phyloP scores from a whole-genome alignment of 768 basidiomycete species.

The Mycena pura region DNA sequence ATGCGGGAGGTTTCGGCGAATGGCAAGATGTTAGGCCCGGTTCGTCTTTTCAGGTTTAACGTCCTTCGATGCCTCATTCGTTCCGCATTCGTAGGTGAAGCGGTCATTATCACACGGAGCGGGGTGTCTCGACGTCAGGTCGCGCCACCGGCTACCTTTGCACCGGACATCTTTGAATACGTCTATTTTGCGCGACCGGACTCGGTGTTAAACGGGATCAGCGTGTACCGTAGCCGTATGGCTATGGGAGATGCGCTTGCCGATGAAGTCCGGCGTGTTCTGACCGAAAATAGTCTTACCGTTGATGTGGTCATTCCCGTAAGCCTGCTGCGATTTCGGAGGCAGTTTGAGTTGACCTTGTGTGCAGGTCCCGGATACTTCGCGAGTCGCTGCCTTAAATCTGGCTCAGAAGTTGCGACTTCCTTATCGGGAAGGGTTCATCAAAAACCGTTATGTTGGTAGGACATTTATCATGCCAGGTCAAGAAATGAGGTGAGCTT shows the following conservation, averaged over 20 bases:
- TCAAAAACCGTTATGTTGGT: conserved; percentile 98
- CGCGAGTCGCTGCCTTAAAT: conserved; percentile 94
- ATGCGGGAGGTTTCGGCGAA: conserved; percentile 87
- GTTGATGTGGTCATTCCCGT: conserved; percentile 98
- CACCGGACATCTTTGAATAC: conserved; percentile 98
- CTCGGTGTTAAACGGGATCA: conserved; percentile 95
- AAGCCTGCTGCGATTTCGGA: conserved; percentile 30
- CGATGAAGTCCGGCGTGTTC: conserved; percentile 78
- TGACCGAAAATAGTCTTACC: conserved; percentile 68
- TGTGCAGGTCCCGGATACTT: conserved; percentile 89
- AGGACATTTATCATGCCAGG: conserved; percentile 99
- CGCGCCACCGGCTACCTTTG: conserved; percentile 73
- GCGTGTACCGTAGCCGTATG: conserved; percentile 97
- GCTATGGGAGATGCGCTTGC: conserved; percentile 98
- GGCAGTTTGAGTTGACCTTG: conserved; percentile 2
- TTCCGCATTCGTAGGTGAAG: conserved; percentile 69
- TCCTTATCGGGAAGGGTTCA: conserved; percentile 97
- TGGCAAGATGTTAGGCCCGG: conserved; percentile 96
- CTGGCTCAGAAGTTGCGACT: conserved; percentile 87
- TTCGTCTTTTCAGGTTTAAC: conserved; percentile 37
- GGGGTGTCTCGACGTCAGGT: conserved; percentile 80
- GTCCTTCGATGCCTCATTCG: neutral
- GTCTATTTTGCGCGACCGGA: conserved; percentile 99
- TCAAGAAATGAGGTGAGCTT: conserved; percentile 82
- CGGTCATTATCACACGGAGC: conserved; percentile 90